These are phyloP conservation scores for Penicillium arizonense DNA, from an alignment of 495 filamentous ascomycete species.

Conservation along the genomic window DNA sequence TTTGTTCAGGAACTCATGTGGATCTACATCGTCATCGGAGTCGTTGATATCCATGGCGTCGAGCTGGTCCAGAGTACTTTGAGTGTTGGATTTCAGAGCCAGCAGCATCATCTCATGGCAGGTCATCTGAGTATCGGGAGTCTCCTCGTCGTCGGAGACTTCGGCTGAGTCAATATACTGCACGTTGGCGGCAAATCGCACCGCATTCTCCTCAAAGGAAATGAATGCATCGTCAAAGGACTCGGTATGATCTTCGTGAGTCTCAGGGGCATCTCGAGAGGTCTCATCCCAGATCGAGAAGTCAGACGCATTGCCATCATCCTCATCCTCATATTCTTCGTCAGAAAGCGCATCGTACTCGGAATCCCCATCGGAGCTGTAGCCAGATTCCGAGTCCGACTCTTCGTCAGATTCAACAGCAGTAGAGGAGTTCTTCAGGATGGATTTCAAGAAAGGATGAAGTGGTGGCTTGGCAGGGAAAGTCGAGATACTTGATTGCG, in stretches of 20 bases:
- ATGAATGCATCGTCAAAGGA: slow-evolving; percentile 43
- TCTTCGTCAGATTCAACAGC: slow-evolving; percentile 20
- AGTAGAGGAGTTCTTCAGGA: slow-evolving; percentile 38
- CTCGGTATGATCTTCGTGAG: slow-evolving; percentile 33
- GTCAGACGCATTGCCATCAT: slow-evolving; percentile 34
- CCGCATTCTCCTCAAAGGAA: slow-evolving; percentile 33
- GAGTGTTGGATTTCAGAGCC: slow-evolving; percentile 26
- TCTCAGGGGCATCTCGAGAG: slow-evolving; percentile 30
- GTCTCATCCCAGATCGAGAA: slow-evolving; percentile 38
- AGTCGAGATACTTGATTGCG: slow-evolving; percentile 21
- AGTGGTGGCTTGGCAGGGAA: slow-evolving; percentile 17
- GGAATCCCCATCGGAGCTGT: slow-evolving; percentile 39
- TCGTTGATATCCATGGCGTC: slow-evolving; percentile 20
- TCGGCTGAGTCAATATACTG: slow-evolving; percentile 37
- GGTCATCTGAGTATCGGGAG: slow-evolving; percentile 30
- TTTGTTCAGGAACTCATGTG: slow-evolving; percentile 16
- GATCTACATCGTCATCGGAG: slow-evolving; percentile 5
- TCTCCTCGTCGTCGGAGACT: slow-evolving; percentile 24
- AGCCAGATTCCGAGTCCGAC: slow-evolving; percentile 42
- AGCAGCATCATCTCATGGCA: slow-evolving; percentile 46
- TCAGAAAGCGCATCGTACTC: slow-evolving; percentile 35
- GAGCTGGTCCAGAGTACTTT: slow-evolving; percentile 5
- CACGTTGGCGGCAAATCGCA: slow-evolving; percentile 39
- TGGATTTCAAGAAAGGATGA: slow-evolving; percentile 36
- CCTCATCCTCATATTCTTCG: slow-evolving; percentile 24